phyloP scores from a whole-genome alignment of 371 early-diverging fungal genomes.

The Apophysomyces ossiformis region DNA sequence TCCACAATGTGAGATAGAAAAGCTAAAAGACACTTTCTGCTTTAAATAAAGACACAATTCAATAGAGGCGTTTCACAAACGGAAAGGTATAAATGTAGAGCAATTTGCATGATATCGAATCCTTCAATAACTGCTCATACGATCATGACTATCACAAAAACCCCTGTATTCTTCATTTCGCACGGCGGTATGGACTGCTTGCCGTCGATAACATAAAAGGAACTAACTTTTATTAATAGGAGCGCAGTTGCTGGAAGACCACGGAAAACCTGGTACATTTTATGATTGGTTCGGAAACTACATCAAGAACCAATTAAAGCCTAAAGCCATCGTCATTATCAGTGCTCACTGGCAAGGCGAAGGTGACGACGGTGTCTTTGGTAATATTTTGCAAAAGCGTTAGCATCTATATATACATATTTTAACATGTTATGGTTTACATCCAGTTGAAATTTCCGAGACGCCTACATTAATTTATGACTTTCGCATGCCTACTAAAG shows the following conservation, averaged over 20 bases:
- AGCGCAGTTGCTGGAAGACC: conserved; percentile 57
- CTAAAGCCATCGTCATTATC: conserved; percentile 58
- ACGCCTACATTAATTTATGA: conserved; percentile 67
- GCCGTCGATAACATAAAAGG: conserved; percentile 12
- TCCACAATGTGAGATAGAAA: too few species aligned
- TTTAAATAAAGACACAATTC: too few species aligned
- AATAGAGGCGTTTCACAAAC: too few species aligned
- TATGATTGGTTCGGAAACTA: conserved; percentile 54
- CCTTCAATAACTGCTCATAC: too few species aligned
- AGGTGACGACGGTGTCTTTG: conserved; percentile 36
- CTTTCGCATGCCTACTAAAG: conserved; percentile 63
- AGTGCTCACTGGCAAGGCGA: conserved; percentile 65
- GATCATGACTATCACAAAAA: conserved; percentile 8
- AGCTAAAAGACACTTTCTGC: too few species aligned
- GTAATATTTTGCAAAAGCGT: conserved; percentile 20
- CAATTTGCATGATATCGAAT: too few species aligned
- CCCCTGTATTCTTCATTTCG: conserved; percentile 48
- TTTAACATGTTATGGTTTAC: neutral
- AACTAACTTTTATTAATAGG: conserved; percentile 39
- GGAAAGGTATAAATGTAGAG: too few species aligned
- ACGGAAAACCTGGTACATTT: conserved; percentile 50
- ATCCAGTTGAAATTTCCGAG: conserved; percentile 42
- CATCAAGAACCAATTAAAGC: conserved; percentile 44
- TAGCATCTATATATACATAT: neutral
- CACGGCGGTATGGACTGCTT: conserved; percentile 41